A percentile compares a stretch with the other conserved stretches of the same genome.
Conservation (phyloP, 768 basidiomycete genomes). For the Wakefieldia striispora region DNA sequence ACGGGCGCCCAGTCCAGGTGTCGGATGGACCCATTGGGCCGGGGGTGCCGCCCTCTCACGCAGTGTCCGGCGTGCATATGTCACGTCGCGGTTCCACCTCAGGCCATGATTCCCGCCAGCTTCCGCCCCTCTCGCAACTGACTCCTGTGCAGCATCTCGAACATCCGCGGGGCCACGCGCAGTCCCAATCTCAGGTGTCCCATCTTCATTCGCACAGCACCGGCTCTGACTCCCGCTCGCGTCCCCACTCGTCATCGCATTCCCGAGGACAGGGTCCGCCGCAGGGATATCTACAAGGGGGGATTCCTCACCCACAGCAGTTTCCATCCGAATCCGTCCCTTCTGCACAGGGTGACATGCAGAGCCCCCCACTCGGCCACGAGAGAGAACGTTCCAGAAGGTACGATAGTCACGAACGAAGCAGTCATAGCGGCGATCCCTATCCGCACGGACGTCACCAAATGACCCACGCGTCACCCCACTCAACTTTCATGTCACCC, state of each 20-base stretch:
- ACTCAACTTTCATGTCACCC: conserved; percentile 35
- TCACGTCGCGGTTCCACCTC: conserved; percentile 43
- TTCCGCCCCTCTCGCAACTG: conserved; percentile 47
- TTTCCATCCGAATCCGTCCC: conserved; percentile 46
- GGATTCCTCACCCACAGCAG: conserved; percentile 41
- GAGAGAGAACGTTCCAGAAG: conserved; percentile 47
- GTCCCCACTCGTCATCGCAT: conserved; percentile 51
- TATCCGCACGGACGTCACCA: conserved; percentile 32
- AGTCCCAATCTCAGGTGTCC: conserved; percentile 39
- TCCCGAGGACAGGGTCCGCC: conserved; percentile 43
- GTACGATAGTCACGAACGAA: conserved; percentile 45
- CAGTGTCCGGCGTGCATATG: conserved; percentile 37
- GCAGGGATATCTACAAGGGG: conserved; percentile 35
- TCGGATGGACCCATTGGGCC: conserved; percentile 51
- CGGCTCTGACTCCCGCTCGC: conserved; percentile 44
- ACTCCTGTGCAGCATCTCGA: conserved; percentile 43
- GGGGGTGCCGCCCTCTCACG: conserved; percentile 37
- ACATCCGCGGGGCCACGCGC: conserved; percentile 32
- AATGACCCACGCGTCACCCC: conserved; percentile 33
- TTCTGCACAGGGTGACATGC: conserved; percentile 41
- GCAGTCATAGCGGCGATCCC: conserved; percentile 33
- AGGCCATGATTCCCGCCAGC: conserved; percentile 47
- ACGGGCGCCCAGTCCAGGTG: conserved; percentile 48
- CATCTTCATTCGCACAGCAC: conserved; percentile 41
- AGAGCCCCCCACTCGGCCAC: conserved; percentile 47